Evolutionary conservation across 441 rosid species (phyloP), one percentile per base, ranked within the genome.

Genomic region (Eutrema salsugineum): DNA sequence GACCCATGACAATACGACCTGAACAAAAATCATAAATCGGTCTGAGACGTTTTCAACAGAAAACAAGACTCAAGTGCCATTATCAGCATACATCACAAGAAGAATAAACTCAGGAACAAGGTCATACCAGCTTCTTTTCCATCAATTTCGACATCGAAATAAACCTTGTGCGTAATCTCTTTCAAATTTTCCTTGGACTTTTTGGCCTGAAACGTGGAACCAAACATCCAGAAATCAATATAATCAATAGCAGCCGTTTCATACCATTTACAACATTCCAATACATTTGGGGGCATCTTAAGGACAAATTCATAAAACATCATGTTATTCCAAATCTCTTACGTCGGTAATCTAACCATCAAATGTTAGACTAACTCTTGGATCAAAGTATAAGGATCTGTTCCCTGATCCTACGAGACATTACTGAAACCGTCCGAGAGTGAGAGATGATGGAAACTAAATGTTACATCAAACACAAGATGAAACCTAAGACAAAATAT

Each of bases 1-100:
- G 83, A 76, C 91, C 93, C 71, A 88, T 82, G 54, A 86, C 89
- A 65, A 88, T 67, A 43, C 89, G 89, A 68, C 94, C 94, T 88
- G 72, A 3, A 50, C 46, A n/a, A 27, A 30, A 42, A 15, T 40
- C 50, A 11, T 40, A 38, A 73, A 39, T 15, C 35, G 6, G 40
- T 50, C 10, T 27, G 47, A 28, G 44, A 28, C 3, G 28, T 20
- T 39, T 38, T 10, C 36, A 66, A 12, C 4, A 14, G 38, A 71
- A 61, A 61, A 11, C 35, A 50, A 20, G 65, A 46, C 43, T 35
- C 24, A 61, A 14, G 11, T 42, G 39, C 44, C 27, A 24, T 24
- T 4, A 40, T n/a, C 19, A 63, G 16, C 15, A 73, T 30, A 38
- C 28, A 67, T 68, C 58, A 44, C 36, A 46, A 61, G 17, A 53